Conservation (phyloP, 1,284 basidiomycete genomes). For the Sporisorium graminicola region DNA sequence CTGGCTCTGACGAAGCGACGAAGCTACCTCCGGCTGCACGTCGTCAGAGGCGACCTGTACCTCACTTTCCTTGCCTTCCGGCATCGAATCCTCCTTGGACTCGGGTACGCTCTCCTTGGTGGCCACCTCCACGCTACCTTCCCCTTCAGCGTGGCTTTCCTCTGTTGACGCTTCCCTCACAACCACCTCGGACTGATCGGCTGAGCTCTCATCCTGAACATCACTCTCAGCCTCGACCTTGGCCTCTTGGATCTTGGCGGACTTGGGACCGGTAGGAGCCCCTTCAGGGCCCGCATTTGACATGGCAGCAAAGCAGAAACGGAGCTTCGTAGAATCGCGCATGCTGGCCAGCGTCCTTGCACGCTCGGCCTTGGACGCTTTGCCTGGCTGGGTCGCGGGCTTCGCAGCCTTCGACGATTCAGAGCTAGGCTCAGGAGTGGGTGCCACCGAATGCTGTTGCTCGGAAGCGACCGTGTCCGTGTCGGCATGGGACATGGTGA, state of each 20-base stretch:
- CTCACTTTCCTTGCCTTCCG: background rate
- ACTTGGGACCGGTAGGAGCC: constrained; percentile 48
- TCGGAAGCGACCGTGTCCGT: constrained; percentile 19
- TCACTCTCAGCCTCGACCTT: background rate
- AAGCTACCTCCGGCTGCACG: background rate
- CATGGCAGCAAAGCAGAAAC: constrained; percentile 49
- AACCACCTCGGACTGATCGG: background rate
- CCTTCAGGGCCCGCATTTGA: constrained; percentile 45
- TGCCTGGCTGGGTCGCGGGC: background rate
- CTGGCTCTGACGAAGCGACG: background rate
- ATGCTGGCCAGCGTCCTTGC: constrained; percentile 13
- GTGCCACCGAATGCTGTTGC: constrained; percentile 13
- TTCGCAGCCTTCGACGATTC: constrained; percentile 4
- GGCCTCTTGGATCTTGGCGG: constrained; percentile 20
- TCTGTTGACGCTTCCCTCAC: background rate
- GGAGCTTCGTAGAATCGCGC: constrained; percentile 44
- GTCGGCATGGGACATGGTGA: constrained; percentile 14
- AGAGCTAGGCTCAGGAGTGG: constrained; percentile 20
- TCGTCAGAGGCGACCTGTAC: background rate
- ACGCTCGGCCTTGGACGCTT: constrained; percentile 6
- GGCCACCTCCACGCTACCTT: background rate
- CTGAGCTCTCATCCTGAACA: background rate
- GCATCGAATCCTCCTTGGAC: background rate
- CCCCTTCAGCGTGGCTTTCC: background rate
- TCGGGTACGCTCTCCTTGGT: background rate